These are phyloP conservation scores for Pseudocercospora ulei DNA, from an alignment of 2,329 filamentous ascomycete species.

Conservation along the genomic window DNA sequence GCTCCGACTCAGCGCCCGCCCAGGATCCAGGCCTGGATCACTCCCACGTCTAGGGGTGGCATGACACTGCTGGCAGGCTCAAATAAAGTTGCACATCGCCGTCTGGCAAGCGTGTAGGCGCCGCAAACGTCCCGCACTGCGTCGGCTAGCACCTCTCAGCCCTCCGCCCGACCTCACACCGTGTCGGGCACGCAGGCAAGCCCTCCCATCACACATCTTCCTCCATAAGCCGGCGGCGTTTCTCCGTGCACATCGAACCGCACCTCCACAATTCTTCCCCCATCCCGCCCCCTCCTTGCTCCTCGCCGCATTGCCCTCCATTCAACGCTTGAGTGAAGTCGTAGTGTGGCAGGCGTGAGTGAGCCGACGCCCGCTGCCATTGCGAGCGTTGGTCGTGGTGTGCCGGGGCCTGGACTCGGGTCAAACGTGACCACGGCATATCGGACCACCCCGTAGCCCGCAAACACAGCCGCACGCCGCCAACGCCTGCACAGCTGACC, in stretches of 20 bases:
- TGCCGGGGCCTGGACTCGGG: conserved; percentile 8
- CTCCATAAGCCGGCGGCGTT: conserved; percentile 14
- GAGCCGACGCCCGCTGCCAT: not conserved
- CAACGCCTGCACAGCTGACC: conserved; percentile 16
- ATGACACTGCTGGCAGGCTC: conserved; percentile 6
- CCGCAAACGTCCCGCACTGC: conserved; percentile 12
- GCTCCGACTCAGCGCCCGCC: conserved; percentile 6
- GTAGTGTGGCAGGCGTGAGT: conserved; percentile 1
- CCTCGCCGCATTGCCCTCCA: conserved; percentile 1
- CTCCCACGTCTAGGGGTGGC: conserved; percentile 6
- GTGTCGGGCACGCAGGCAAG: conserved; percentile 9
- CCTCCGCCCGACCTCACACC: conserved; percentile 9
- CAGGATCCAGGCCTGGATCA: conserved; percentile 10
- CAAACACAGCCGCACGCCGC: conserved; percentile 14
- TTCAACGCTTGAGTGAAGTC: not conserved
- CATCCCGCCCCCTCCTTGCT: conserved; percentile 20
- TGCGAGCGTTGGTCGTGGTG: conserved; percentile 7
- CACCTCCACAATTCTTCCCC: conserved; percentile 19
- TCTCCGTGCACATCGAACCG: conserved; percentile 21
- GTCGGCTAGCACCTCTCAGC: conserved; percentile 10
- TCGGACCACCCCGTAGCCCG: conserved; percentile 11
- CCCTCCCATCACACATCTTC: conserved; percentile 7
- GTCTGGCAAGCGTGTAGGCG: conserved; percentile 8
- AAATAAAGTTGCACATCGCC: conserved; percentile 16
- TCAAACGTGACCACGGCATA: conserved; percentile 14